phyloP scores from a whole-genome alignment of 805 yeast species.

The Teunomyces atbi region DNA sequence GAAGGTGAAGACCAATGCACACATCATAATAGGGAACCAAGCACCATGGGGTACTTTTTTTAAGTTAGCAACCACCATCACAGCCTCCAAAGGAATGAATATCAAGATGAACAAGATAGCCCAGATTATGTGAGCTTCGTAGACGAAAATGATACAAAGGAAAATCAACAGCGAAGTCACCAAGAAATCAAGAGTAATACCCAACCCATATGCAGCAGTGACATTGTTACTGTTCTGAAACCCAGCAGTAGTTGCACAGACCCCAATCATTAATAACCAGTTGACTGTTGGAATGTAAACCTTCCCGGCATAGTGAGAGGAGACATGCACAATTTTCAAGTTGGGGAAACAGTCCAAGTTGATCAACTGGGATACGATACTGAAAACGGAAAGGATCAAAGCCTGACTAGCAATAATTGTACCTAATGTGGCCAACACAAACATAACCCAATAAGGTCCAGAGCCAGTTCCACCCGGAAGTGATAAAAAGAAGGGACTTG shows the following conservation, averaged over 20 bases:
- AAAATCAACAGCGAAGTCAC: slow-evolving; percentile 49
- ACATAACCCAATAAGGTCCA: slow-evolving; percentile 49
- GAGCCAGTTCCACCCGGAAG: slow-evolving; percentile 50
- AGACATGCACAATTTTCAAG: slow-evolving; percentile 44
- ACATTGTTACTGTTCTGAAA: slow-evolving; percentile 49
- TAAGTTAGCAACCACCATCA: slow-evolving; percentile 47
- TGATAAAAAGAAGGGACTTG: slow-evolving; percentile 47
- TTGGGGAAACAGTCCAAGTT: slow-evolving; percentile 55
- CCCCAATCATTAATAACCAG: slow-evolving; percentile 51
- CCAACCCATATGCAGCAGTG: slow-evolving; percentile 61
- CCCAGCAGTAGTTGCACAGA: slow-evolving; percentile 50
- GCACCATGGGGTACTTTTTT: slow-evolving; percentile 58
- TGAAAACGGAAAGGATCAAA: slow-evolving; percentile 53
- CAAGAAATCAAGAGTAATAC: slow-evolving; percentile 54
- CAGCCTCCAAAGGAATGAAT: slow-evolving; percentile 48
- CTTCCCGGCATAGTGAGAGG: slow-evolving; percentile 45
- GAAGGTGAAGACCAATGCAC: slow-evolving; percentile 35
- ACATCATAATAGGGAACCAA: slow-evolving; percentile 56
- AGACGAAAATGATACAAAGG: slow-evolving; percentile 47
- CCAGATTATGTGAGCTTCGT: slow-evolving; percentile 32
- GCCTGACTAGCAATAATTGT: slow-evolving; percentile 64
- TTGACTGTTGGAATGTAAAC: slow-evolving; percentile 54
- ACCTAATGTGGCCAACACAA: slow-evolving; percentile 52
- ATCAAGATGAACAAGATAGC: slow-evolving; percentile 33
- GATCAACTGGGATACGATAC: slow-evolving; percentile 52